Conservation (phyloP, 768 basidiomycete genomes). For the Boletellus emodensis region DNA sequence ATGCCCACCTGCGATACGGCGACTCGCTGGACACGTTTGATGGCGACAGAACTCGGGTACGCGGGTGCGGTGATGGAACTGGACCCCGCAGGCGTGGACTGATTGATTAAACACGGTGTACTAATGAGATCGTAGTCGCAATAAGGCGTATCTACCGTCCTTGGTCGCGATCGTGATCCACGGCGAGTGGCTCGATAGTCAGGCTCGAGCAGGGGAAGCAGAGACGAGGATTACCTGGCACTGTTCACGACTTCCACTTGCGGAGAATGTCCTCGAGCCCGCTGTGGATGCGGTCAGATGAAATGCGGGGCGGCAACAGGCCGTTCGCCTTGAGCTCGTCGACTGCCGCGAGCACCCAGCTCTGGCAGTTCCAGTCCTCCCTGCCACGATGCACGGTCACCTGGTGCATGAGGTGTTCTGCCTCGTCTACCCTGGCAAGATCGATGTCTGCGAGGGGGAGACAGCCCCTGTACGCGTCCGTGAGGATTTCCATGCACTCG, state of each 20-base stretch:
- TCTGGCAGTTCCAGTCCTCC: constrained; percentile 33
- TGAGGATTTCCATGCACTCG: constrained; percentile 31
- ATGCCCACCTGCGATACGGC: too few relatives aligned
- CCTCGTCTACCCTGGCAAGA: constrained; percentile 8
- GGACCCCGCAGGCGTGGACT: neutral
- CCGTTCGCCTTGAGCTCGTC: constrained; percentile 20
- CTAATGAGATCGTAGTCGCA: neutral
- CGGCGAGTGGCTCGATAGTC: neutral
- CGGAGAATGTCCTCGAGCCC: constrained; percentile 24
- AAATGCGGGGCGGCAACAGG: constrained; percentile 16
- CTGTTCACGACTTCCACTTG: constrained; percentile 18
- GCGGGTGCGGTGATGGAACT: neutral
- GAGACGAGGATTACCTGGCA: neutral
- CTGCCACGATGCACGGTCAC: constrained; percentile 22
- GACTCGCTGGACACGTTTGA: neutral
- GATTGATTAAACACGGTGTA: constrained; percentile 1
- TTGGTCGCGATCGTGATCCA: neutral
- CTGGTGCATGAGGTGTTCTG: constrained; percentile 20
- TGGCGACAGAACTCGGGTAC: neutral
- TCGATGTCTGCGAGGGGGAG: constrained; percentile 24
- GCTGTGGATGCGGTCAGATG: constrained; percentile 17
- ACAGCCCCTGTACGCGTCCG: constrained; percentile 28
- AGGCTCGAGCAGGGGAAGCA: neutral
- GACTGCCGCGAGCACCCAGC: constrained; percentile 25
- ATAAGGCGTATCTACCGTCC: neutral